phyloP scores from a whole-genome alignment of 345 rosid species.

The Conringia planisiliqua region DNA sequence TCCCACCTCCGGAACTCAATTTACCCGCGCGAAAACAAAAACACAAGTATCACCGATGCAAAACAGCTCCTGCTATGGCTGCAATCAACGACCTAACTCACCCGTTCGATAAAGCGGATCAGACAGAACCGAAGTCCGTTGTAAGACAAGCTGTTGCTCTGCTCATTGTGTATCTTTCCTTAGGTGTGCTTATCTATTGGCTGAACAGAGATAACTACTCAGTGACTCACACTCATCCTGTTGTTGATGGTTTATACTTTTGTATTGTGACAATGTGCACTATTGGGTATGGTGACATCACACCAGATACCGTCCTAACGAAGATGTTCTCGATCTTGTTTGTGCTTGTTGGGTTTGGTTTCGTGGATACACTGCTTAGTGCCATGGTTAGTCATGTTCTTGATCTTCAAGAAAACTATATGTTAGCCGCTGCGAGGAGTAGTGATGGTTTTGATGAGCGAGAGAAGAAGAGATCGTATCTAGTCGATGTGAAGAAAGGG shows the following conservation, averaged over 20 bases:
- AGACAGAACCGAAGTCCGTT: conserved; percentile 44
- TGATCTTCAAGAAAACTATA: conserved; percentile 80
- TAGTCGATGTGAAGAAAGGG: conserved; percentile 85
- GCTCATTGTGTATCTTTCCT: conserved; percentile 54
- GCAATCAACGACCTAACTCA: conserved; percentile 47
- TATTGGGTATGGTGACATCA: conserved; percentile 90
- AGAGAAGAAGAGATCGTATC: conserved; percentile 46
- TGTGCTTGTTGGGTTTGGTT: conserved; percentile 85
- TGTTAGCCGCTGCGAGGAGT: conserved; percentile 49
- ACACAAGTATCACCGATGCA: conserved; percentile 61
- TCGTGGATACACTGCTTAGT: conserved; percentile 66
- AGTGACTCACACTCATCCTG: conserved; percentile 65
- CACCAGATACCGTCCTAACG: conserved; percentile 53
- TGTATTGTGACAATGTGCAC: conserved; percentile 96
- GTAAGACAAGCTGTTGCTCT: conserved; percentile 53
- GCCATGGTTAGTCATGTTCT: conserved; percentile 86
- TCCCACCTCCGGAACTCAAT: conserved; percentile 35
- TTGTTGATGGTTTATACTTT: conserved; percentile 88
- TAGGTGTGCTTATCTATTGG: conserved; percentile 72
- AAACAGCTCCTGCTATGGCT: conserved; percentile 84
- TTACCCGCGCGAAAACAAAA: conserved; percentile 34
- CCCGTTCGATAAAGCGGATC: conserved; percentile 44
- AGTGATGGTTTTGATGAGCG: conserved; percentile 13
- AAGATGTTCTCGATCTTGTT: conserved; percentile 81
- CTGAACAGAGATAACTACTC: conserved; percentile 47